These are phyloP conservation scores for Urochloa ruziziensis DNA, from an alignment of 176 grass and related monocot species.

Conservation along the genomic window DNA sequence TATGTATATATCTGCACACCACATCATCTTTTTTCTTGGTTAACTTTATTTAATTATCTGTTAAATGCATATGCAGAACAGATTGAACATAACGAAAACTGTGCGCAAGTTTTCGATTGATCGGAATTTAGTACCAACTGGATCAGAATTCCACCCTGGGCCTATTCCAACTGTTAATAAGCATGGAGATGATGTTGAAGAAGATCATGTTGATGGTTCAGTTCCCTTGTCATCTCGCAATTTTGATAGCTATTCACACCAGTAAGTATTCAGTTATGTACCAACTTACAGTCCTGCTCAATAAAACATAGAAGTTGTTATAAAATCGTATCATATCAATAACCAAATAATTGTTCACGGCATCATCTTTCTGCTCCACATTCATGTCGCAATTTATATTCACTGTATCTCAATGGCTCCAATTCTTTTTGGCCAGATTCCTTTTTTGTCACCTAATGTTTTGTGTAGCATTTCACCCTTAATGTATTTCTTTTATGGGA, in stretches of 20 bases:
- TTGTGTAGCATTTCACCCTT: not conserved
- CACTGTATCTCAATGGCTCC: not conserved
- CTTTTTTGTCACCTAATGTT: not conserved
- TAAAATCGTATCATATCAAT: not conserved
- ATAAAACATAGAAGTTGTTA: not conserved
- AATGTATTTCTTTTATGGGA: not conserved
- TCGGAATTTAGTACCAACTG: constrained; percentile 80
- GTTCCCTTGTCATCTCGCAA: constrained; percentile 59
- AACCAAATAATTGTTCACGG: not conserved
- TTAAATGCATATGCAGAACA: constrained; percentile 77
- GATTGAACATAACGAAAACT: constrained; percentile 98
- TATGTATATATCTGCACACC: not conserved
- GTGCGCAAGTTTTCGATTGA: constrained; percentile 94
- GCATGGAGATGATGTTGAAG: constrained; percentile 83
- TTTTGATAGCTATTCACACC: constrained; percentile 85
- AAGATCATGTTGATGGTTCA: constrained; percentile 71
- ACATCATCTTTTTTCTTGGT: not conserved
- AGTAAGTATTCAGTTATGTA: constrained; percentile 61
- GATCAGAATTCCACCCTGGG: constrained; percentile 90
- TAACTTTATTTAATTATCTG: constrained; percentile 24
- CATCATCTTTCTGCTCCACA: not conserved
- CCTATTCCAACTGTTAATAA: constrained; percentile 82
- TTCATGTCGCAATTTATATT: constrained; percentile 23
- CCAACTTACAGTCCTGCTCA: not conserved
- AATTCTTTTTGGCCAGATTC: not conserved